These are phyloP conservation scores for Saturnispora hagleri DNA, from an alignment of 805 yeast species.

Conservation along the genomic window DNA sequence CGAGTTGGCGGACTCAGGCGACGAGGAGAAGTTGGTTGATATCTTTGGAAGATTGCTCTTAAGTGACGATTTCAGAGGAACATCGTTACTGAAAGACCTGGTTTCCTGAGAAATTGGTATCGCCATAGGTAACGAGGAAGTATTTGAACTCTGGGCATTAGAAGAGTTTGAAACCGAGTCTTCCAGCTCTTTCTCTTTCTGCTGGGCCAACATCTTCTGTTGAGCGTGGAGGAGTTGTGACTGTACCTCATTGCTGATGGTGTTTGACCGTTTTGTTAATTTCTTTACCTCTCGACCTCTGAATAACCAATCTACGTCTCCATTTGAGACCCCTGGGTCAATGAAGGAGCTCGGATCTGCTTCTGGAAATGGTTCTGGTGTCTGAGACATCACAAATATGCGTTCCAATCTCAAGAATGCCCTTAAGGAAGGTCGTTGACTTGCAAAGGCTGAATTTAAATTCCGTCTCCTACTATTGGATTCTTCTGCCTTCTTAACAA, in stretches of 20 bases:
- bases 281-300: slow-evolving; percentile 62
- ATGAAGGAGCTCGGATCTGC: slow-evolving; percentile 13
- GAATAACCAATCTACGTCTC: slow-evolving; percentile 80
- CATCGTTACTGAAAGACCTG: not conserved
- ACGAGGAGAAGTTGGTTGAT: not conserved
- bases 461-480: not conserved
- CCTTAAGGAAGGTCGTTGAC: not conserved
- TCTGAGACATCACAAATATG: not conserved
- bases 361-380: slow-evolving; percentile 5
- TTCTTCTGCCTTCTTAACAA: not conserved
- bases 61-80: slow-evolving; percentile 13
- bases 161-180: not conserved
- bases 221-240: slow-evolving; percentile 25
- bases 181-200: slow-evolving; percentile 6
- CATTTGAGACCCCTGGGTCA: slow-evolving; percentile 50
- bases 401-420: not conserved
- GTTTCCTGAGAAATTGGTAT: not conserved
- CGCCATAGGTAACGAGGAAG: slow-evolving; percentile 1
- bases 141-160: not conserved
- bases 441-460: not conserved
- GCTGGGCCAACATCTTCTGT: slow-evolving; percentile 16
- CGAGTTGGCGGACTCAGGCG: not conserved
- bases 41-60: slow-evolving; percentile 1
- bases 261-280: slow-evolving; percentile 33
- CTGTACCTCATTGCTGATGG: slow-evolving; percentile 24